Percentiles rank a stretch among this genome's conserved stretches.
Conservation (phyloP, 2,329 filamentous ascomycete species). For the Aspergillus candidus region DNA sequence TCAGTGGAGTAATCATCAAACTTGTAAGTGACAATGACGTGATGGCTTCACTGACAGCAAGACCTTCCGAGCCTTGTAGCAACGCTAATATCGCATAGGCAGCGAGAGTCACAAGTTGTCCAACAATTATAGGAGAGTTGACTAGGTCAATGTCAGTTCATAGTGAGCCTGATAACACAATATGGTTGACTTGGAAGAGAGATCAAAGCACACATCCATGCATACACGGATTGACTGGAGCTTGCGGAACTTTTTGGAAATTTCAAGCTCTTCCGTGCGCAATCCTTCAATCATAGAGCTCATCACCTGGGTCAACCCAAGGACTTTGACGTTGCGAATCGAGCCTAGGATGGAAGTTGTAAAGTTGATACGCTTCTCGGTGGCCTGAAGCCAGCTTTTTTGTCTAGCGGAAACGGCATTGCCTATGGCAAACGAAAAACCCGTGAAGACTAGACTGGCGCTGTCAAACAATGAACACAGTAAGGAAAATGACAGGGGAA, state of each 20-base stretch:
- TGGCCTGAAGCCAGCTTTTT: constrained; percentile 37
- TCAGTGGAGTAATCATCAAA: constrained; percentile 33
- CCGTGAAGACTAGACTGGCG: neutral
- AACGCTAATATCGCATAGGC: constrained; percentile 14
- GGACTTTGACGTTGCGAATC: constrained; percentile 40
- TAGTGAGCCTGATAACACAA: too few species aligned
- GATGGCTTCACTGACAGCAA: constrained; percentile 34
- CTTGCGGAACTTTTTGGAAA: constrained; percentile 18
- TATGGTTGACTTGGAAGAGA: too few species aligned
- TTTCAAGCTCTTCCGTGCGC: constrained; percentile 17
- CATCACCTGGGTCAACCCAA: constrained; percentile 23
- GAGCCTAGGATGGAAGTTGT: constrained; percentile 35
- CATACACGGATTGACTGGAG: constrained; percentile 10
- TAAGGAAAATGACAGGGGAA: neutral
- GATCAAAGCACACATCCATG: constrained; percentile 5
- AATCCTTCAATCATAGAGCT: constrained; percentile 21
- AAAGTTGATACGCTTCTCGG: constrained; percentile 37
- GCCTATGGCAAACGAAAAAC: constrained; percentile 5
- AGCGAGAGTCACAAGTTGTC: constrained; percentile 13
- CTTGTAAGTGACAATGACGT: constrained; percentile 37
- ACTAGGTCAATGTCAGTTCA: constrained; percentile 7
- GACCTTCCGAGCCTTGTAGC: constrained; percentile 10
- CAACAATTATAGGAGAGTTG: constrained; percentile 10
- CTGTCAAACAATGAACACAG: too few species aligned
- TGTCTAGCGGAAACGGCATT: constrained; percentile 21